Evolutionary conservation across 2,329 filamentous ascomycete species (phyloP), one percentile per base, ranked within the genome.

Genomic region (Aspergillus ochraceoroseus): DNA sequence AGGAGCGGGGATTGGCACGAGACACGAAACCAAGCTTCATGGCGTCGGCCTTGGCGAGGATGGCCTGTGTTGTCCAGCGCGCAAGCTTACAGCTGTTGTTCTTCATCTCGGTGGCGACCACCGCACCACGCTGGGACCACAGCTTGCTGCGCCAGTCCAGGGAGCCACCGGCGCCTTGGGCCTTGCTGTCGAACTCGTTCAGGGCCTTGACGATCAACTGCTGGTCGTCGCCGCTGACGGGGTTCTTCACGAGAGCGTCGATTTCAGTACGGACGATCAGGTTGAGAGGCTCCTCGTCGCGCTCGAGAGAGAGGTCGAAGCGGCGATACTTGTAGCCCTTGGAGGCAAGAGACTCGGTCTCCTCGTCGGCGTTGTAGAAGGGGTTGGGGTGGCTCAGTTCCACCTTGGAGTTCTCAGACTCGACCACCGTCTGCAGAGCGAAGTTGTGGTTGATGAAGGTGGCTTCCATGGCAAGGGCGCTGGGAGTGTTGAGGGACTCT

Each of bases 401-500:
- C 51, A 88, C 75, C 75, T 92, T 94, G 64, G 80, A 73, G 48
- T 72, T 76, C 50, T 87, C 79, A 54, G 76, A 84, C 74, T 98
- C 92, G 56, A 80, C 69, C 53, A 98, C 89, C 36, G 94, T 87
- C 74, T 98, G 92, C 68, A 94, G 87, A 55, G 87, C 85, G 68
- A 98, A 98, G 75, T 96, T 94, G 78, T 96, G 92, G 80, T 98
- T 98, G 79, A 98, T 98, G 74, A 95, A 94, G 37, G 92, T 98
- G 40, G 92, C 92, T 72, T 98, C 92, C 67, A 95, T 84, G 60
- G 94, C 90, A 43, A 98, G 81, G 38, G 89, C 87, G 40, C 75
- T 72, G n/a, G 92, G 92, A 61, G 88, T 88, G 79, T 98, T 98
- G 70, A 98, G 84, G 52, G 78, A 75, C 64, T 98, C 92, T 72